Evolutionary conservation across 257 asterid species (phyloP).

Genomic region (Solanum sitiens): DNA sequence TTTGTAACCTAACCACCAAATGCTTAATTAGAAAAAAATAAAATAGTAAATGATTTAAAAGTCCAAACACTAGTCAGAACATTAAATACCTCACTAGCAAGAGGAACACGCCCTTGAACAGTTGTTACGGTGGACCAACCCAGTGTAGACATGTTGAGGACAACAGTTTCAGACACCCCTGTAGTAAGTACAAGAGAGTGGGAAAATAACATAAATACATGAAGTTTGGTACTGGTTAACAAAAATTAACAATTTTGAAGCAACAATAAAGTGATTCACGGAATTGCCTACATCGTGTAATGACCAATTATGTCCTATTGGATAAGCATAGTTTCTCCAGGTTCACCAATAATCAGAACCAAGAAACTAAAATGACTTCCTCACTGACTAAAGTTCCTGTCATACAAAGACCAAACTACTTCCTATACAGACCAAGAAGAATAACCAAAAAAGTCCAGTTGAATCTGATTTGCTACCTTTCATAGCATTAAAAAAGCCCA

Average conservation of each 20-base stretch:
- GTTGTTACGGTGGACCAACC: constrained; percentile 82
- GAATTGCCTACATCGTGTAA: neutral
- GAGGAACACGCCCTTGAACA: constrained; percentile 86
- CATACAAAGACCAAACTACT: neutral
- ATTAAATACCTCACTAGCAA: constrained; percentile 88
- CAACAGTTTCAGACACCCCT: constrained; percentile 91
- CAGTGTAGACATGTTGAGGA: constrained; percentile 91
- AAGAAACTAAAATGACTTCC: neutral
- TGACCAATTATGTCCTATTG: neutral
- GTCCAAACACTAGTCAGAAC: constrained; percentile 1
- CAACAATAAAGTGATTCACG: neutral
- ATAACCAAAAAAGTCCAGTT: neutral
- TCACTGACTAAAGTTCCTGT: neutral
- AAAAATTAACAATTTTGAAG: neutral
- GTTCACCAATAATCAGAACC: neutral
- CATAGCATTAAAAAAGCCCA: neutral
- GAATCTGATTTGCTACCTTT: neutral
- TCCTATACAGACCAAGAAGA: neutral
- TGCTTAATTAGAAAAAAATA: neutral
- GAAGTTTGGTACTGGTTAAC: neutral
- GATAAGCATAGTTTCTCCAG: neutral
- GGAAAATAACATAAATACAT: neutral
- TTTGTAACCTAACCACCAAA: neutral
- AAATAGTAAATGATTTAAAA: neutral
- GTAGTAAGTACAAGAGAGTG: constrained; percentile 11